These are phyloP conservation scores for Sambucus nigra DNA, from an alignment of 129 eudicot species.

Conservation along the genomic window DNA sequence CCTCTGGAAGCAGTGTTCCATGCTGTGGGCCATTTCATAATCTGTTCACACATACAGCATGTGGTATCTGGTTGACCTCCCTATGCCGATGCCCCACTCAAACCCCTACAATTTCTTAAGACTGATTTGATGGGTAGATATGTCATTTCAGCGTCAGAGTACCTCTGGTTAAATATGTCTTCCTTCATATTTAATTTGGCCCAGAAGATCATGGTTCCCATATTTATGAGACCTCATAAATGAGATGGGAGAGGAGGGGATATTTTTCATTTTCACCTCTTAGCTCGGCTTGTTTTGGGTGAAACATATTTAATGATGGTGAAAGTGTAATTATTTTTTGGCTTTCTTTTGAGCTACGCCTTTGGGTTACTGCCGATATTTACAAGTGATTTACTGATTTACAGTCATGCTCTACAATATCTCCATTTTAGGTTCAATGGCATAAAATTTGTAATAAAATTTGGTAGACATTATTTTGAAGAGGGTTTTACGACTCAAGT, in stretches of 20 bases:
- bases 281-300: too few species aligned
- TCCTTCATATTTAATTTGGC: not conserved
- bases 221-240: not conserved
- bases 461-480: too few species aligned
- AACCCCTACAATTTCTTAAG: not conserved
- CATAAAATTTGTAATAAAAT: too few species aligned
- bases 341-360: too few species aligned
- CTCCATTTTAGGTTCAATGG: too few species aligned
- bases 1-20: not conserved
- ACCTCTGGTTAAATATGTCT: not conserved
- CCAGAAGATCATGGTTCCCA: slow-evolving; percentile 3
- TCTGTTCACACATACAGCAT: not conserved
- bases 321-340: too few species aligned
- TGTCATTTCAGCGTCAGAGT: not conserved
- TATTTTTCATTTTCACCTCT: too few species aligned
- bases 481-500: too few species aligned
- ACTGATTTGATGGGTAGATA: slow-evolving; percentile 7
- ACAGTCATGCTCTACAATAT: too few species aligned
- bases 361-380: too few species aligned
- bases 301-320: too few species aligned
- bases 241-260: not conserved
- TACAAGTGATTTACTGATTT: too few species aligned
- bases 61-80: not conserved
- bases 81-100: not conserved
- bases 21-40: slow-evolving; percentile 7